Percentiles rank a stretch among this genome's conserved stretches.
phyloP scores from a whole-genome alignment of 192 early-diverging fungal genomes.

The Coemansia sp. region DNA sequence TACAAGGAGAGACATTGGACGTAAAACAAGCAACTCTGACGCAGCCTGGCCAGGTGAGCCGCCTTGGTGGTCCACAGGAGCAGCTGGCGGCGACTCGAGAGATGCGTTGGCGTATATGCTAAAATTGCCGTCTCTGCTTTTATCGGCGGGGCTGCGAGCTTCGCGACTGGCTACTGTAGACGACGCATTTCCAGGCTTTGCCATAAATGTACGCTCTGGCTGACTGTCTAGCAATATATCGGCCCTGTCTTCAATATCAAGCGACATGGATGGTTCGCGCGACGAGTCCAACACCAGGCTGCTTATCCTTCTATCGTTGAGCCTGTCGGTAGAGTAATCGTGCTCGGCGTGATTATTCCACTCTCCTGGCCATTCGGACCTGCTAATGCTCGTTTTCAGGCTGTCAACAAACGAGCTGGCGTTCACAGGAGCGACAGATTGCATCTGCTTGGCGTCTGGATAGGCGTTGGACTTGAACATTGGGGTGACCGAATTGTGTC shows the following conservation, averaged over 20 bases:
- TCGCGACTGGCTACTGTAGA: neutral
- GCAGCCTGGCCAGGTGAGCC: conserved; percentile 20
- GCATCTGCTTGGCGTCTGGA: conserved; percentile 1
- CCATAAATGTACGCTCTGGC: conserved; percentile 3
- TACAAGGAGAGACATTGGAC: conserved; percentile 31
- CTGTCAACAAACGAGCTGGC: conserved; percentile 48
- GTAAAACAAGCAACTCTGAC: conserved; percentile 39
- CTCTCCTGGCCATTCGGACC: conserved; percentile 28
- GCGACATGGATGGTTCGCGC: conserved; percentile 35
- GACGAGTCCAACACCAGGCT: conserved; percentile 29
- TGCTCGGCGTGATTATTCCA: conserved; percentile 15
- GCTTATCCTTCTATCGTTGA: conserved; percentile 23
- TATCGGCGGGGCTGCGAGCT: neutral
- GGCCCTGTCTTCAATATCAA: conserved; percentile 21
- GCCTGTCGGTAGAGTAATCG: conserved; percentile 23
- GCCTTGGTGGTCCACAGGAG: neutral
- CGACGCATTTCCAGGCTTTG: neutral
- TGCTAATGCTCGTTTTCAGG: conserved; percentile 40
- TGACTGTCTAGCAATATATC: conserved; percentile 4
- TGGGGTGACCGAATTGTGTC: conserved; percentile 47
- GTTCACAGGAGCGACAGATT: conserved; percentile 11
- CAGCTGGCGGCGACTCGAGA: neutral
- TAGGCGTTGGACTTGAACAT: conserved; percentile 34
- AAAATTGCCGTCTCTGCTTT: neutral
- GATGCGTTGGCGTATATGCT: neutral